These are phyloP conservation scores for Lactarius hengduanensis DNA, from an alignment of 768 basidiomycete genomes.

Conservation along the genomic window DNA sequence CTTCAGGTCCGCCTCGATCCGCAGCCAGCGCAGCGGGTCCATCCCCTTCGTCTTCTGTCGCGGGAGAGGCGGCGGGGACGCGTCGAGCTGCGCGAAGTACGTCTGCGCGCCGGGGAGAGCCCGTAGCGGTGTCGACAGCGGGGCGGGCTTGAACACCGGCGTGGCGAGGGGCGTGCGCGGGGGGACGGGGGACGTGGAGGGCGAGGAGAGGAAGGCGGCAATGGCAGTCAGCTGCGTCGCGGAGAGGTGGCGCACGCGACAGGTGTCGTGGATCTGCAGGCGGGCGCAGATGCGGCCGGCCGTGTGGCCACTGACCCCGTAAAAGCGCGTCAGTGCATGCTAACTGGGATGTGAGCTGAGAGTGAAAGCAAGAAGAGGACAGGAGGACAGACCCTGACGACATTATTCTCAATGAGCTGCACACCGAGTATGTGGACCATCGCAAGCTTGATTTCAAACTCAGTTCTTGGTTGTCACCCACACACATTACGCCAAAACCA, in stretches of 20 bases:
- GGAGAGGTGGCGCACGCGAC: conserved; percentile 77
- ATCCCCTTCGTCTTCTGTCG: conserved; percentile 27
- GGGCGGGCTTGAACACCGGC: conserved; percentile 49
- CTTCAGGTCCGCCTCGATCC: conserved; percentile 85
- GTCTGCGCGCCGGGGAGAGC: conserved; percentile 31
- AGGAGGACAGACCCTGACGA: conserved; percentile 60
- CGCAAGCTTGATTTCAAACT: conserved; percentile 24
- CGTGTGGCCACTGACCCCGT: conserved; percentile 77
- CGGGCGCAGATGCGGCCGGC: conserved; percentile 86
- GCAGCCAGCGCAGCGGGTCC: conserved; percentile 72
- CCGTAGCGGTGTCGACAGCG: conserved; percentile 39
- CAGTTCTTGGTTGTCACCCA: conserved; percentile 14
- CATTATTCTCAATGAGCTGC: conserved; percentile 71
- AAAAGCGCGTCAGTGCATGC: conserved; percentile 90
- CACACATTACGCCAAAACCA: background rate
- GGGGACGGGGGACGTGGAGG: conserved; percentile 67
- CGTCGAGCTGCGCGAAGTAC: conserved; percentile 7
- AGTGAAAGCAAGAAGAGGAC: background rate
- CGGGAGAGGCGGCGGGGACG: conserved; percentile 12
- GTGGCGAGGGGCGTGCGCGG: conserved; percentile 66
- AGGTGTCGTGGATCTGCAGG: conserved; percentile 85
- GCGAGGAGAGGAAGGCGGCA: conserved; percentile 93
- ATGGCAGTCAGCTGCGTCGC: conserved; percentile 86
- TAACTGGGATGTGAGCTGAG: conserved; percentile 35
- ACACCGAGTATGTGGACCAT: conserved; percentile 91